These are phyloP conservation scores for Calvatia gigantea DNA, from an alignment of 768 basidiomycete species.

Conservation along the genomic window DNA sequence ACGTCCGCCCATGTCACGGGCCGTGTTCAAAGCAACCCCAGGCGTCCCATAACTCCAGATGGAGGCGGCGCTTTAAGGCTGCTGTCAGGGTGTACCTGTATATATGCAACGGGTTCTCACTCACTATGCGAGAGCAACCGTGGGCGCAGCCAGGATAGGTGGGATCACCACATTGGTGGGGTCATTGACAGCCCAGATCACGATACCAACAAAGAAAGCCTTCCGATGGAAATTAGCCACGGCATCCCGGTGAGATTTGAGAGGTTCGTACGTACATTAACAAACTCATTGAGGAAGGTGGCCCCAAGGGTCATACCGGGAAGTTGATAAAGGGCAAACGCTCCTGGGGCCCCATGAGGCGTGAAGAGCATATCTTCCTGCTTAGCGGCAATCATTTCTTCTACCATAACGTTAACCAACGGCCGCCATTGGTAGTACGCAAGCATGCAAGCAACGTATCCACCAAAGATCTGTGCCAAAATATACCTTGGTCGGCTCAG, in stretches of 20 bases:
- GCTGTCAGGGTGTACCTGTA: not conserved
- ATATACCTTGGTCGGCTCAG: constrained; percentile 48
- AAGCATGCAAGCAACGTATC: constrained; percentile 56
- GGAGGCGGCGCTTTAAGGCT: constrained; percentile 39
- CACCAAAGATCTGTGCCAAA: constrained; percentile 61
- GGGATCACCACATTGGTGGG: constrained; percentile 58
- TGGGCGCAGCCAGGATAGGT: constrained; percentile 46
- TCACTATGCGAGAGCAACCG: constrained; percentile 59
- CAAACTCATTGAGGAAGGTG: constrained; percentile 54
- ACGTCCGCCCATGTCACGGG: constrained; percentile 66
- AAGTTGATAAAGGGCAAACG: constrained; percentile 47
- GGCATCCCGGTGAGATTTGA: not conserved
- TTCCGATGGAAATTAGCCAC: constrained; percentile 8
- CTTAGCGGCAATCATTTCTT: constrained; percentile 21
- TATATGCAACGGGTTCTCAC: constrained; percentile 18
- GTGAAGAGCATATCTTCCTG: constrained; percentile 27
- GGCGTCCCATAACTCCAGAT: constrained; percentile 55
- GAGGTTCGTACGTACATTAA: constrained; percentile 35
- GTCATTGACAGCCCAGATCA: constrained; percentile 51
- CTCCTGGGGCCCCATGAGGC: constrained; percentile 45
- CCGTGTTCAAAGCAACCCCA: constrained; percentile 59
- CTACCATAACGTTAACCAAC: constrained; percentile 37
- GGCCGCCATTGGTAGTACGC: constrained; percentile 63
- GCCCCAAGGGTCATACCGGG: constrained; percentile 42
- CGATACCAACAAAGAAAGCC: constrained; percentile 43